Evolutionary conservation across 495 filamentous ascomycete genomes (phyloP), one percentile per base, ranked within the genome.

Genomic region (Lindgomyces ingoldianus): DNA sequence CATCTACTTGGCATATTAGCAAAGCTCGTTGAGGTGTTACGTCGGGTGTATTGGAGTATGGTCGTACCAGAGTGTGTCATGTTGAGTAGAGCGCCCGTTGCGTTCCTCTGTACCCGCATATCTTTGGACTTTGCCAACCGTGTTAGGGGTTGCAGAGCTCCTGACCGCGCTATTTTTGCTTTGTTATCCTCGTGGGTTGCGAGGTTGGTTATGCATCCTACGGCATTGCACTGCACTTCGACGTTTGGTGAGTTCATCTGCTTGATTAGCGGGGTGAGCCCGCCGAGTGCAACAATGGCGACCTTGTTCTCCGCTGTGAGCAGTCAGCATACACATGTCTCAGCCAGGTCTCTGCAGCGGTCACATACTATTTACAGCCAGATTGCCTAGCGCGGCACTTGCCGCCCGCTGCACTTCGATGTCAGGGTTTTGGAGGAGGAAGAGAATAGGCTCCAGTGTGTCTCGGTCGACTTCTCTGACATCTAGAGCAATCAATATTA

Each of bases 221-320:
- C 94, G 33, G 94, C 94, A 74, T 98, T 98, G 83, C 94, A 98
- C 75, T 98, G 94, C 30, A 98, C 94, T 76, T 98, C 94, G 64
- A 98, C 94, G 70, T 98, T 98, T n/a, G 88, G 85, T 42, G 93
- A 97, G 81, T 91, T 91, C 94, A 98, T 98, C 76, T 98, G 95
- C 49, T 90, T 88, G 78, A 98, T 98, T 53, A 98, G 84, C 54
- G 95, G 94, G 42, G 85, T 83, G 67, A 98, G 83, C 33, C 94
- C 94, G 70, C 93, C 93, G 12, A 98, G 86, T 45, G 88, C 82
- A 63, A 98, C 94, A 62, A 98, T 98, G 70, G 91, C 79, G 68
- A 98, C 92, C 74, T 98, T 98, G 81, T 98, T 98, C 70, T 96
- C 92, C 68, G 88, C 94, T 97, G 68, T n/a, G 57, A 26, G 44